Percentiles rank a stretch among this genome's conserved stretches.
Evolutionary conservation across 2,329 filamentous ascomycete genomes (phyloP).

Genomic region (Rhynchosporium graminicola): DNA sequence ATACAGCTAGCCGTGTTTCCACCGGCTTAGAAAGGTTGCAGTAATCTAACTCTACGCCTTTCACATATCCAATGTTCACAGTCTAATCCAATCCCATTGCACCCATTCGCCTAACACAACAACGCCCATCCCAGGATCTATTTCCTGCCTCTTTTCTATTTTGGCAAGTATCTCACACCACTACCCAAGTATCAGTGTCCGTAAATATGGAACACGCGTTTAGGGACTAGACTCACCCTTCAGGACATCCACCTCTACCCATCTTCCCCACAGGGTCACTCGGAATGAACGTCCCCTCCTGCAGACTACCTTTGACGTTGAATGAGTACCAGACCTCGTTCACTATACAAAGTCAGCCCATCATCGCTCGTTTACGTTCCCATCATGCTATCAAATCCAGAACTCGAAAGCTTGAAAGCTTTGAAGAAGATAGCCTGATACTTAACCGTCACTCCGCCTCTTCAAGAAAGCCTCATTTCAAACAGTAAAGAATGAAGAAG

Average conservation of each 20-base stretch:
- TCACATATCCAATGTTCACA: background rate
- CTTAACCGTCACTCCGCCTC: too few relatives aligned
- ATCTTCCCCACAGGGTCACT: constrained; percentile 39
- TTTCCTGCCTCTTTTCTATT: constrained; percentile 41
- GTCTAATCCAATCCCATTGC: background rate
- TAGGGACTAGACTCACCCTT: constrained; percentile 32
- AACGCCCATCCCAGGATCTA: background rate
- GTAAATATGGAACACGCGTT: too few relatives aligned
- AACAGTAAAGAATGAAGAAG: too few relatives aligned
- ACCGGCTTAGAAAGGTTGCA: too few relatives aligned
- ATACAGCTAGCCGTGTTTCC: too few relatives aligned
- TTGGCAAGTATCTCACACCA: constrained; percentile 60
- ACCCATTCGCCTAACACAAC: background rate
- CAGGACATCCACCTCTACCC: constrained; percentile 53
- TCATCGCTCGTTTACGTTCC: too few relatives aligned
- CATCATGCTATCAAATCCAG: too few relatives aligned
- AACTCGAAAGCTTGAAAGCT: too few relatives aligned
- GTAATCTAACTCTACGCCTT: too few relatives aligned
- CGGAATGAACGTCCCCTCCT: constrained; percentile 51
- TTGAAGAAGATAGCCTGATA: too few relatives aligned
- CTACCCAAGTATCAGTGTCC: too few relatives aligned
- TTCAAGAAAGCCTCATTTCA: too few relatives aligned
- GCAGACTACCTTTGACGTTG: constrained; percentile 53
- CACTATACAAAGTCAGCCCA: constrained; percentile 28
- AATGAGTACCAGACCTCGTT: constrained; percentile 57